Conservation (phyloP, 2,329 filamentous ascomycete species). For the Diaporthe humulicola region DNA sequence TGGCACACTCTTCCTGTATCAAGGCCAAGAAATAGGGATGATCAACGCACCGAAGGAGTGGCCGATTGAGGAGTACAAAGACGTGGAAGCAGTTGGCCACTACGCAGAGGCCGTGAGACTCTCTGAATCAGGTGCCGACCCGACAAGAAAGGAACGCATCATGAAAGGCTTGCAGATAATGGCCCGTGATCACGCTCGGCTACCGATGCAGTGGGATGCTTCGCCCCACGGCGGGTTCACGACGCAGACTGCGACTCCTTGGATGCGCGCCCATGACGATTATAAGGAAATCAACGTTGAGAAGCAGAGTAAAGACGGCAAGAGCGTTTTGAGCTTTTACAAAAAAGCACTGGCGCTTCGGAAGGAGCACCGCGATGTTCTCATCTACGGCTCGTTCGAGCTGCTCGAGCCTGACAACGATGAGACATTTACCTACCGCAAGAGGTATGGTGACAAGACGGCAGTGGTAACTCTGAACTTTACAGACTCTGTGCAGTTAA, state of each 20-base stretch:
- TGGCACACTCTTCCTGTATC: constrained; percentile 70
- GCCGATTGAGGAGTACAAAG: constrained; percentile 66
- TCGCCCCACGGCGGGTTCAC: constrained; percentile 73
- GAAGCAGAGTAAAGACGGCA: constrained; percentile 57
- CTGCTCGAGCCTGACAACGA: constrained; percentile 64
- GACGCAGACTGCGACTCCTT: constrained; percentile 59
- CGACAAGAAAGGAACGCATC: constrained; percentile 58
- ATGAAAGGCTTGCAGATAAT: constrained; percentile 61
- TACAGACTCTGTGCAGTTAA: background rate
- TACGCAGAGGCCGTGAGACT: constrained; percentile 58
- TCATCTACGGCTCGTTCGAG: constrained; percentile 73
- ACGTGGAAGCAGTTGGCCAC: constrained; percentile 66
- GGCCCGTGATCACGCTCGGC: constrained; percentile 73
- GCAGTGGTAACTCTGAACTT: constrained; percentile 5
- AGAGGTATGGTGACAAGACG: constrained; percentile 38
- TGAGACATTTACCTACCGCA: constrained; percentile 69
- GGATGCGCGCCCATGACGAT: constrained; percentile 77
- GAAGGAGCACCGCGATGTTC: constrained; percentile 68
- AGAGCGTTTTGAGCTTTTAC: constrained; percentile 72
- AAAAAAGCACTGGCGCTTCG: constrained; percentile 64
- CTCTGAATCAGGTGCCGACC: constrained; percentile 46
- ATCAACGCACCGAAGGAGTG: constrained; percentile 65
- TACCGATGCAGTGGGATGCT: constrained; percentile 76
- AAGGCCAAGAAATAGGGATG: constrained; percentile 74
- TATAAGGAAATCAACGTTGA: constrained; percentile 69